Base-by-base conservation (phyloP, 2,329 filamentous ascomycete genomes). In the Penicillium sp. region DNA sequence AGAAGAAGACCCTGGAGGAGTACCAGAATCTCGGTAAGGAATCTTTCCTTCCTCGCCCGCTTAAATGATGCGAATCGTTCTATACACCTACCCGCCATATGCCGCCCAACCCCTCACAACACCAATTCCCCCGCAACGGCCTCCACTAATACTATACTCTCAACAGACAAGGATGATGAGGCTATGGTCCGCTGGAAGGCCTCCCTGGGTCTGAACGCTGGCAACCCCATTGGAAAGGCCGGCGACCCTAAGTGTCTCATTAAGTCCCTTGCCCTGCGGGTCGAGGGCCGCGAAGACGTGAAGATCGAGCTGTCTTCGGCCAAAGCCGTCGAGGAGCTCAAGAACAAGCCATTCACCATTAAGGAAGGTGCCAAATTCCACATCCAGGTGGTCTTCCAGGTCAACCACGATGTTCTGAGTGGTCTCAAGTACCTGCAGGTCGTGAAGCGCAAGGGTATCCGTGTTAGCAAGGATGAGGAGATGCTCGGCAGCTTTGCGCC, bases 401-500 rank as follows among this genome's bases (percentile, higher is more conserved):
- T 99, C 46, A 92, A 99, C 82, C 92, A 97, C 76, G 90, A 98
- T 78, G 93, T 99, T 65, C 85, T 98, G 54, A 95, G 91, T 68
- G 95, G 95, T 46, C 80, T 99, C 73, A 96, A 97, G 81, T 99
- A 98, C 77, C 85, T 99, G 57, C 95, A 99, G 80, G 85, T 92
- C 42, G 90, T 97, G 62, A 96, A 95, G 84, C 85, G 93, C 68
- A 92, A 92, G 83, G 90, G 91, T 54, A 84, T 98, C 74, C 86
- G 86, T 58, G 86, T 93, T 60, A 91, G 89, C 81, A 99, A 97
- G 85, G 90, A 95, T 71, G 90, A 96, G 69, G 93, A 98, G 81
- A 99, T 99, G 95, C 90, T 99, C 84, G 92, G 93, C 67, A 96
- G 91, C 69, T 99, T 93, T 72, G 90, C 92, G 54, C 95, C 95